A percentile compares a stretch with the other conserved stretches of the same genome.
Conservation (phyloP, 371 early-diverging fungal species). For the Circinella minor region DNA sequence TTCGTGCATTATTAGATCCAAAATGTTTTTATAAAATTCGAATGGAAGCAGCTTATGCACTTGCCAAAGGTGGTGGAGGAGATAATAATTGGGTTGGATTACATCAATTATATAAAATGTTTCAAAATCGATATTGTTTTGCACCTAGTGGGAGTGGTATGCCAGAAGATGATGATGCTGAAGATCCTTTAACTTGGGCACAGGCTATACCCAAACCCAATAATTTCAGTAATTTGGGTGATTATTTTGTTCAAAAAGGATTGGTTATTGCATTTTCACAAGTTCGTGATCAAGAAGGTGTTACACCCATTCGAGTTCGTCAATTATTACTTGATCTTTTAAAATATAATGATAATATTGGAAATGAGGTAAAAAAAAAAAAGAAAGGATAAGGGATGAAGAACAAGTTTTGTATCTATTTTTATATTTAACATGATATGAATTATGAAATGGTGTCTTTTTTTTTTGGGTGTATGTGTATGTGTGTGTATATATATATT, state of each 20-base stretch:
- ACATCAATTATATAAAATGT: conserved; percentile 77
- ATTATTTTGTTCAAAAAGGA: conserved; percentile 91
- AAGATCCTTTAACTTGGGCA: conserved; percentile 51
- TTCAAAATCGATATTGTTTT: conserved; percentile 76
- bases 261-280: conserved; percentile 76
- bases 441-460: no score
- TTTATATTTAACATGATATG: background rate
- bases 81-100: conserved; percentile 73
- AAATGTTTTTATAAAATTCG: conserved; percentile 92
- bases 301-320: conserved; percentile 69
- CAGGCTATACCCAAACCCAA: conserved; percentile 81
- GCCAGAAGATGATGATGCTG: conserved; percentile 22
- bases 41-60: conserved; percentile 89
- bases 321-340: conserved; percentile 77
- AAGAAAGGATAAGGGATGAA: background rate
- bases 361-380: conserved; percentile 65
- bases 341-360: conserved; percentile 90
- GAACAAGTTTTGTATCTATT: background rate
- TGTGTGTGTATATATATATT: no score
- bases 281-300: conserved; percentile 68
- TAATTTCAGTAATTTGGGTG: conserved; percentile 81
- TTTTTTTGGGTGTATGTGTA: no score
- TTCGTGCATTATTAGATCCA: conserved; percentile 81
- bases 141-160: conserved; percentile 24
- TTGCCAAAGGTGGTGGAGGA: conserved; percentile 75